A percentile compares a stretch with the other conserved stretches of the same genome.
phyloP scores from a whole-genome alignment of 2,329 filamentous ascomycete genomes.

The Clarireedia homoeocarpa region DNA sequence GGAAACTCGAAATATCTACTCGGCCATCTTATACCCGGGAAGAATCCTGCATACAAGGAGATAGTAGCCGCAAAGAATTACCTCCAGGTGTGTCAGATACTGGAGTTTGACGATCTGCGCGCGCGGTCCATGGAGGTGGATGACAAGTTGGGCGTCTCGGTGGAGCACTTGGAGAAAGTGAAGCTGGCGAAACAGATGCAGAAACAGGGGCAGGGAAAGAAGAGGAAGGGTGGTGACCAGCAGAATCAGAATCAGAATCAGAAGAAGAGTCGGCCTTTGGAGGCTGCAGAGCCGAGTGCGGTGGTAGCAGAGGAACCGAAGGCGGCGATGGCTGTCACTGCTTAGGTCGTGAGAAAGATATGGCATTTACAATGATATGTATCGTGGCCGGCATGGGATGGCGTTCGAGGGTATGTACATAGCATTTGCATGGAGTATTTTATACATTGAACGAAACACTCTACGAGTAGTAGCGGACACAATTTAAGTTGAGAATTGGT shows the following conservation, averaged over 20 bases:
- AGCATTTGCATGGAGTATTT: constrained; percentile 5
- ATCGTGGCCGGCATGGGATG: not conserved
- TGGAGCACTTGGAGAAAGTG: not conserved
- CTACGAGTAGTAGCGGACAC: not conserved
- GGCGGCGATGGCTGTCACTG: constrained; percentile 1
- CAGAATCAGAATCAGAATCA: not conserved
- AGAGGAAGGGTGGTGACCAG: not conserved
- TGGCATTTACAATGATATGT: not conserved
- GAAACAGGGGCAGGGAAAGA: constrained; percentile 2
- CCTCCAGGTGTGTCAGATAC: constrained; percentile 52
- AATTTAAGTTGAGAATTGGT: not conserved
- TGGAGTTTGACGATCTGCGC: constrained; percentile 57
- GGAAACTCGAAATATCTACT: constrained; percentile 92
- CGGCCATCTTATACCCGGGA: constrained; percentile 78
- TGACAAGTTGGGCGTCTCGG: constrained; percentile 22
- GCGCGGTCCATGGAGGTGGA: constrained; percentile 61
- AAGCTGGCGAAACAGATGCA: constrained; percentile 10
- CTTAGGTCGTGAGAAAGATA: not conserved
- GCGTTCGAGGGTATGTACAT: not conserved
- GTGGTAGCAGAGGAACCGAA: not conserved
- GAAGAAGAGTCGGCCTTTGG: constrained; percentile 4
- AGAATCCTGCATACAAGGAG: constrained; percentile 52
- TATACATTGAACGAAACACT: not conserved
- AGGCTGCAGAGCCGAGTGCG: not conserved
- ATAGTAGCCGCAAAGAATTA: constrained; percentile 66